Percentiles rank a stretch among this genome's conserved stretches.
Conservation (phyloP, 805 yeast genomes). For the Hermanozyma aechmeae region DNA sequence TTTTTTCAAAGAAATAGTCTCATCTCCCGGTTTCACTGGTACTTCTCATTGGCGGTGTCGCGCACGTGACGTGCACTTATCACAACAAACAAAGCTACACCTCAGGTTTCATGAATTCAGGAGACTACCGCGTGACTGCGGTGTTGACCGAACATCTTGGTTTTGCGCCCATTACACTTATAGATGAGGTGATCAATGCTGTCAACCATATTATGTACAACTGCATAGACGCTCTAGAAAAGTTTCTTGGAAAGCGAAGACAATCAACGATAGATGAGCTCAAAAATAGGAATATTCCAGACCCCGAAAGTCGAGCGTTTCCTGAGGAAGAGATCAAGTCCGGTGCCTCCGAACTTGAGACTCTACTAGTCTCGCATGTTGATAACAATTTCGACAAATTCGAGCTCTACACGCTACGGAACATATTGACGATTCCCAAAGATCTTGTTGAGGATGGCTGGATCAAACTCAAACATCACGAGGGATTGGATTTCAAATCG, state of each 20-base stretch:
- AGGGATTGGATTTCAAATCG: constrained; percentile 35
- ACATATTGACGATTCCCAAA: constrained; percentile 61
- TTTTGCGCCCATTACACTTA: constrained; percentile 69
- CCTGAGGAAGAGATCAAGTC: constrained; percentile 47
- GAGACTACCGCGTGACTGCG: too few species aligned
- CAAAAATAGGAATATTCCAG: constrained; percentile 1
- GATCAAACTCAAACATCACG: constrained; percentile 62
- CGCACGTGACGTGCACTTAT: too few species aligned
- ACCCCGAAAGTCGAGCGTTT: constrained; percentile 1
- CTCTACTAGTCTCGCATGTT: constrained; percentile 62
- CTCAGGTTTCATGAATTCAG: too few species aligned
- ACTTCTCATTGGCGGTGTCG: too few species aligned
- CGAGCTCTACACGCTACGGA: constrained; percentile 73
- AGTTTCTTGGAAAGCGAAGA: constrained; percentile 34
- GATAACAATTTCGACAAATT: constrained; percentile 80
- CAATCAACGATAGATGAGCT: constrained; percentile 10
- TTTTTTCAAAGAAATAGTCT: too few species aligned
- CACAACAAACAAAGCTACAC: too few species aligned
- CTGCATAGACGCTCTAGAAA: constrained; percentile 72
- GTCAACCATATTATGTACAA: constrained; percentile 78
- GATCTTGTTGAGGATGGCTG: constrained; percentile 58
- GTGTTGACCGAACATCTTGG: constrained; percentile 81
- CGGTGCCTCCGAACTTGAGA: constrained; percentile 79
- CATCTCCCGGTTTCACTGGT: too few species aligned
- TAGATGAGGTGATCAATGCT: constrained; percentile 83